A percentile compares a stretch with the other conserved stretches of the same genome.
phyloP scores from a whole-genome alignment of 2,329 filamentous ascomycete species.

The Knoxdaviesia proteae region DNA sequence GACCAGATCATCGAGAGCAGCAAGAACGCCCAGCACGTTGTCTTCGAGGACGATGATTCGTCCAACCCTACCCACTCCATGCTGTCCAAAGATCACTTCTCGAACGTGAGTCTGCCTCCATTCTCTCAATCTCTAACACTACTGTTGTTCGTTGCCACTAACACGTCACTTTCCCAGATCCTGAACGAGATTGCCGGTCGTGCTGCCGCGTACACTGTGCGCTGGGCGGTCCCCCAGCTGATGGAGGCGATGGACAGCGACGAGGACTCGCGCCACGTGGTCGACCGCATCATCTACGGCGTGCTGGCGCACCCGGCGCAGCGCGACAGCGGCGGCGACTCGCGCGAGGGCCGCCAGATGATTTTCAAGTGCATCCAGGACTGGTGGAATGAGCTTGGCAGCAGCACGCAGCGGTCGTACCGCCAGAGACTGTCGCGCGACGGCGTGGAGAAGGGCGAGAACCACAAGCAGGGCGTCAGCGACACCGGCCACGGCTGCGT shows the following conservation, averaged over 20 bases:
- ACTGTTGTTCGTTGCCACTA: not conserved
- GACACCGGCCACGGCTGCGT: conserved; percentile 69
- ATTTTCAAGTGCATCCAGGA: conserved; percentile 66
- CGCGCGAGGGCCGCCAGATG: conserved; percentile 46
- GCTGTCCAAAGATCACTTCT: conserved; percentile 91
- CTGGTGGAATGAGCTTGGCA: conserved; percentile 58
- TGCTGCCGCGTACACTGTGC: conserved; percentile 56
- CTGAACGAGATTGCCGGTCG: conserved; percentile 78
- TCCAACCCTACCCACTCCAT: conserved; percentile 85
- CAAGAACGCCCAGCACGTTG: conserved; percentile 63
- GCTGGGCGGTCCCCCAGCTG: conserved; percentile 75
- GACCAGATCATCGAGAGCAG: conserved; percentile 75
- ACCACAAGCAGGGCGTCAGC: conserved; percentile 70
- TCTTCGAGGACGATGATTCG: conserved; percentile 59
- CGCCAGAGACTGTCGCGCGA: conserved; percentile 56
- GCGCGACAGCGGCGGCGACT: conserved; percentile 47
- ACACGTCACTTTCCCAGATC: conserved; percentile 19
- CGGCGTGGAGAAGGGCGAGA: conserved; percentile 56
- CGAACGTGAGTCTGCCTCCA: conserved; percentile 33
- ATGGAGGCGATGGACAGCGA: conserved; percentile 69
- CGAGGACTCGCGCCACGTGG: conserved; percentile 49
- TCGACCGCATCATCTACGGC: conserved; percentile 59
- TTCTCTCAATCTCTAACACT: not conserved
- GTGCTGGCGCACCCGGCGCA: conserved; percentile 80
- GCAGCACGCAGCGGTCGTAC: conserved; percentile 42